These are phyloP conservation scores for Kernera saxatilis DNA, from an alignment of 345 rosid genomes.

Conservation along the genomic window DNA sequence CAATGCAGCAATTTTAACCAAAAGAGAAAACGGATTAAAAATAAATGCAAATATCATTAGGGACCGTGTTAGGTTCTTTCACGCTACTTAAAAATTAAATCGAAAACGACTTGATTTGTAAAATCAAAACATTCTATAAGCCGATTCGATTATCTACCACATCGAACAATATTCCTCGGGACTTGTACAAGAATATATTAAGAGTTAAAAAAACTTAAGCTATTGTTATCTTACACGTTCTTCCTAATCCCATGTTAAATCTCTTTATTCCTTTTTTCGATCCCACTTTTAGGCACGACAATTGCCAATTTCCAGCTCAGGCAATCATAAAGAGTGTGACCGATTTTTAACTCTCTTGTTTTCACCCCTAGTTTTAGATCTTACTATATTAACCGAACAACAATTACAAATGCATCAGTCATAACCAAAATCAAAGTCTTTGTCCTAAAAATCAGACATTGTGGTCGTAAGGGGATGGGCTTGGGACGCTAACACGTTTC, in stretches of 20 bases:
- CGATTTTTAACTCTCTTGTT: neutral
- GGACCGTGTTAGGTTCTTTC: too few relatives aligned
- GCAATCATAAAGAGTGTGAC: conserved; percentile 8
- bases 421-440: neutral
- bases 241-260: conserved; percentile 19
- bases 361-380: neutral
- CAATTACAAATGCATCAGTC: neutral
- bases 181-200: conserved; percentile 10
- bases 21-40: too few relatives aligned
- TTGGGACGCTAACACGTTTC: too few relatives aligned
- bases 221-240: conserved; percentile 13
- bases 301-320: conserved; percentile 23
- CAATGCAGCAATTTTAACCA: neutral
- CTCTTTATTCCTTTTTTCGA: conserved; percentile 9
- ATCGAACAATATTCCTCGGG: conserved; percentile 20
- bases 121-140: neutral
- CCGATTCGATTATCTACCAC: conserved; percentile 21
- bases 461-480: too few relatives aligned
- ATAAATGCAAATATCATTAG: too few relatives aligned
- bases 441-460: neutral
- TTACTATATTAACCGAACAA: neutral
- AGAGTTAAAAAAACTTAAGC: neutral
- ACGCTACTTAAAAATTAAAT: too few relatives aligned
- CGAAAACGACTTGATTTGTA: neutral
- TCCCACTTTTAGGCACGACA: conserved; percentile 32